Base-by-base conservation (phyloP, 2,329 filamentous ascomycete genomes). In the Clarireedia homoeocarpa region DNA sequence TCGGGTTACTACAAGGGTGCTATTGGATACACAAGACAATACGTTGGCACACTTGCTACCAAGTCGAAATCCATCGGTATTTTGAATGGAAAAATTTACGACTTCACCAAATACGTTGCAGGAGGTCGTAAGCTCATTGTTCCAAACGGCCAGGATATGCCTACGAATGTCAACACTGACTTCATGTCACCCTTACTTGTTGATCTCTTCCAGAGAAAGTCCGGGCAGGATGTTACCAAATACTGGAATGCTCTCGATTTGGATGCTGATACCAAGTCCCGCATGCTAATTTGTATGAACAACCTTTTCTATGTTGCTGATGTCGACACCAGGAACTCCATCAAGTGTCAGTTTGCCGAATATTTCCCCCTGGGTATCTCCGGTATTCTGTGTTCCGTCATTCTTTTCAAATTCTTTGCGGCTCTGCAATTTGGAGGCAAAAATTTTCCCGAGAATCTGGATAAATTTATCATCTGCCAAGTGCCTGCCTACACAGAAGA, bases 401-500 rank as follows among this genome's bases (percentile, higher is more conserved):
- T 99, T 64, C 83, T 80, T 17, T 95, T 97, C 83, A 99, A 99
- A 71, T 99, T 99, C 76, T 80, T 97, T 63, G 95, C 95, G 34
- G 94, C 94, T 6, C 79, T 99, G 57, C 94, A 99, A 68, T 99
- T 99, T 66, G 86, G 89, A 46, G 84, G 80, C 65, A 96, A 95
- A 75, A 96, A 89, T 61, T 75, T 92, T 39, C 95, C 94, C 0
- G 94, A 99, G 73, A 94, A 96, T 69, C 82, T 99, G 30, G 94
- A 99, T 74, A 99, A 99, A 71, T 99, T 99, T 70, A 80, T 99
- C 70, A 96, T 99, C 73, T 95, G 90, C 69, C 95, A 96, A 72
- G 92, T 99, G 58, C 94, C 94, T 0, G 94, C 91, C 1, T 99
- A 99, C 68, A 99, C 94, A 0, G 94, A 99, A 76, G 94, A 97